Evolutionary conservation across 352 stramenopile species (phyloP), one percentile per base, ranked within the genome.

Genomic region (Phytopythium kandeliae): DNA sequence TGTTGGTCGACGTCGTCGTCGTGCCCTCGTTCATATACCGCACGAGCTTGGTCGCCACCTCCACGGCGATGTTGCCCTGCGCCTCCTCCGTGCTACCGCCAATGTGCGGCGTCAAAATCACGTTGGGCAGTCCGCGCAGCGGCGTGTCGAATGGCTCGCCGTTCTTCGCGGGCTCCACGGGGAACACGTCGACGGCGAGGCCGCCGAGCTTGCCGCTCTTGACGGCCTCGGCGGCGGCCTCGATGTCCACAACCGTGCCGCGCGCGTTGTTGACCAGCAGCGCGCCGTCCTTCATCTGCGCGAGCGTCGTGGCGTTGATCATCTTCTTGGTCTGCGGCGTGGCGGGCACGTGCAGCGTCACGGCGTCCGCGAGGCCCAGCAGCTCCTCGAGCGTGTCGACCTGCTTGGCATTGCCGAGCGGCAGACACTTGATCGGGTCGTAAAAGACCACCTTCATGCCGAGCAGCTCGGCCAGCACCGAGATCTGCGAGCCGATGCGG

Each of bases 401-500:
- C 53, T 96, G 86, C 44, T 79, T 86, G 13, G 74, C 87, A 57
- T 84, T 92, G 24, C 67, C 79, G 8, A 83, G 66, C 15, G 68
- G 91, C 49, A 81, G 65, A 63, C 67, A 89, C 69, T 86, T 92
- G 52, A 97, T 86, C 0, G 91, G 91, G 65, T 97, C 91, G 65
- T 95, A 97, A 55, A 96, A 96, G 11, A 97, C 71, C n/a, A 95
- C 86, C 41, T 96, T 92, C 93, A 98, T 98, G 38, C 95, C 95
- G 1, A 98, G 57, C 26, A 92, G 60, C 58, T 92, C 81, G 0
- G 81, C 81, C 22, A 92, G 60, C 43, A 92, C 81, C 1, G 81
- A 92, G 38, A 92, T 69, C 54, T 92, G 81, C 31, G 81, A 92
- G 28, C 81, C 81, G 48, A 92, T 92, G 61, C 81, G 78, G 46